These are phyloP conservation scores for Dissophora globulifera DNA, from an alignment of 192 early-diverging fungal species.

Conservation along the genomic window DNA sequence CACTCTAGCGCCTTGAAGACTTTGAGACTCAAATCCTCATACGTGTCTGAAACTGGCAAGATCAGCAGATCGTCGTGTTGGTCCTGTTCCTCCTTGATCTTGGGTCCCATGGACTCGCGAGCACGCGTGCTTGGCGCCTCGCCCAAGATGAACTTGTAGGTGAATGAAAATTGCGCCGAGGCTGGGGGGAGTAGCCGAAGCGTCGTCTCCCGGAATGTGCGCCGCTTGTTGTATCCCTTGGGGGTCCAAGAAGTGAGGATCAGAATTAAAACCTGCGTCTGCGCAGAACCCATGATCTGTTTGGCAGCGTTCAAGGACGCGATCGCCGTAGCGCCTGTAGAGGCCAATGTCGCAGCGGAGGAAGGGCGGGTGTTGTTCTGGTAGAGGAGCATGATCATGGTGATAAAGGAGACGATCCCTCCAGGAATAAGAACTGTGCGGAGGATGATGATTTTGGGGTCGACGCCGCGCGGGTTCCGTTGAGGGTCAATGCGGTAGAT, in stretches of 20 bases:
- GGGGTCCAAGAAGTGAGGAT: slow-evolving; percentile 69
- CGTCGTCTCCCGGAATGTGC: slow-evolving; percentile 59
- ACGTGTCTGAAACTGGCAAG: slow-evolving; percentile 61
- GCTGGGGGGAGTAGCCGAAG: slow-evolving; percentile 57
- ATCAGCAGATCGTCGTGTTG: slow-evolving; percentile 63
- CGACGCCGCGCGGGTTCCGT: slow-evolving; percentile 12
- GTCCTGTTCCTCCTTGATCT: slow-evolving; percentile 58
- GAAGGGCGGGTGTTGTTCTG: slow-evolving; percentile 57
- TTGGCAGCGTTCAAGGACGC: slow-evolving; percentile 33
- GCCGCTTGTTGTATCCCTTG: slow-evolving; percentile 58
- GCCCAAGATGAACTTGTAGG: slow-evolving; percentile 64
- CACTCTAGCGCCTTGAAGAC: slow-evolving; percentile 67
- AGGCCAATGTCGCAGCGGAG: slow-evolving; percentile 29
- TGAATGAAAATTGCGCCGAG: slow-evolving; percentile 54
- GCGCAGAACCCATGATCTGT: slow-evolving; percentile 35
- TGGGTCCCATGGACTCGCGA: slow-evolving; percentile 54
- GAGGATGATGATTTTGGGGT: slow-evolving; percentile 22
- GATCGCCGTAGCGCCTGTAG: slow-evolving; percentile 36
- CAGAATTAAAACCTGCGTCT: slow-evolving; percentile 62
- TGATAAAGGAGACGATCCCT: slow-evolving; percentile 61
- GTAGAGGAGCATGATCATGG: slow-evolving; percentile 61
- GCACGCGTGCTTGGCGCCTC: slow-evolving; percentile 56
- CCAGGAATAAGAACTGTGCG: slow-evolving; percentile 59
- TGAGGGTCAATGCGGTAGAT: slow-evolving; percentile 7
- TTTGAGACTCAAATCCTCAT: slow-evolving; percentile 65